These are phyloP conservation scores for Centella asiatica DNA, from an alignment of 129 eudicot species.

Conservation along the genomic window DNA sequence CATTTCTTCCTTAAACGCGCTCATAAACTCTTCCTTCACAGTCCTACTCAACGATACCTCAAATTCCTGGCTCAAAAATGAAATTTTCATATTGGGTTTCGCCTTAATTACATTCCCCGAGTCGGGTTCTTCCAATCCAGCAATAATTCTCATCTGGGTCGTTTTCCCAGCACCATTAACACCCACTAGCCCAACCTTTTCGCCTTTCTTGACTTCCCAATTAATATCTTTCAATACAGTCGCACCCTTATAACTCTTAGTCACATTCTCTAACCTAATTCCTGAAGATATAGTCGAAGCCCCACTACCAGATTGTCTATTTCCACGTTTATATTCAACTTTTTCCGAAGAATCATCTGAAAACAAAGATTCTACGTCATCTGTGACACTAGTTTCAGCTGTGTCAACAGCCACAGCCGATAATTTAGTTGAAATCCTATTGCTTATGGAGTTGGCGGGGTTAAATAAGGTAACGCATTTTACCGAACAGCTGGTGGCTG, in stretches of 20 bases:
- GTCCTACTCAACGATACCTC: conserved; percentile 80
- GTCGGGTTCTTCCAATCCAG: conserved; percentile 87
- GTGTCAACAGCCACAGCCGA: conserved; percentile 50
- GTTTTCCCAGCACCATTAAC: conserved; percentile 99
- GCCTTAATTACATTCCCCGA: conserved; percentile 89
- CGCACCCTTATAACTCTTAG: conserved; percentile 77
- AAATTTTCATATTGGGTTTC: conserved; percentile 66
- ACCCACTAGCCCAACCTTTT: conserved; percentile 92
- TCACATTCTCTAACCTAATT: conserved; percentile 75
- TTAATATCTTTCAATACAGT: conserved; percentile 78
- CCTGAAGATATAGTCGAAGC: conserved; percentile 92
- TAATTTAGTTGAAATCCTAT: conserved; percentile 36
- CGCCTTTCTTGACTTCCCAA: conserved; percentile 97
- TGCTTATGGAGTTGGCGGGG: conserved; percentile 13
- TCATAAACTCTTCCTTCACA: conserved; percentile 84
- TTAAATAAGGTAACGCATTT: conserved; percentile 17
- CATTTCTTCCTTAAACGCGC: conserved; percentile 92
- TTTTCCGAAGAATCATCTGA: conserved; percentile 33
- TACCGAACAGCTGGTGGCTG: conserved; percentile 24
- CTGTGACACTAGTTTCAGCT: conserved; percentile 37
- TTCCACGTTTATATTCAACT: conserved; percentile 33
- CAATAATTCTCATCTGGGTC: conserved; percentile 81
- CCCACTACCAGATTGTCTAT: conserved; percentile 36
- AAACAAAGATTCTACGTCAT: conserved; percentile 67
- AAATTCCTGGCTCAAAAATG: conserved; percentile 91